phyloP scores from a whole-genome alignment of 805 yeast species.

The Yarrowia hollandica region DNA sequence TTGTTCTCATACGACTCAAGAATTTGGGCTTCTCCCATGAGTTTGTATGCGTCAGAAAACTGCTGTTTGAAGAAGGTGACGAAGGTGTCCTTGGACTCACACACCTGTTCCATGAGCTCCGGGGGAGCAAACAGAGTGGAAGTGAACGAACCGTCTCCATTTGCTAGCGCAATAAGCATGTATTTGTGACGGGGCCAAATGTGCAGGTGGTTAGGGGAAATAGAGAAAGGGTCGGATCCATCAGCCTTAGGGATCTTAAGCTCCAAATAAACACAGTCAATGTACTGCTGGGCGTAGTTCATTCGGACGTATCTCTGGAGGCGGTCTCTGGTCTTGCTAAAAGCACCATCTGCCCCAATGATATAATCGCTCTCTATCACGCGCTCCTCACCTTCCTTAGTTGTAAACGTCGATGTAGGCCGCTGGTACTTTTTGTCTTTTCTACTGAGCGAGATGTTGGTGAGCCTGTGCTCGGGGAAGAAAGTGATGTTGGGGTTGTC shows the following conservation, averaged over 20 bases:
- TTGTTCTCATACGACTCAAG: constrained; percentile 53
- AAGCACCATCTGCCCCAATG: constrained; percentile 86
- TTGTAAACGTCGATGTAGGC: constrained; percentile 30
- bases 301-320: constrained; percentile 66
- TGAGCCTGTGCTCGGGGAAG: constrained; percentile 59
- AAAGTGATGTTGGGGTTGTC: constrained; percentile 48
- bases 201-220: constrained; percentile 77
- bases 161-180: constrained; percentile 90
- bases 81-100: constrained; percentile 47
- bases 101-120: constrained; percentile 55
- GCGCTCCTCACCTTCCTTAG: constrained; percentile 29
- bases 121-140: constrained; percentile 87
- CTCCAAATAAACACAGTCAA: constrained; percentile 82
- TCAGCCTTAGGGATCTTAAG: constrained; percentile 58
- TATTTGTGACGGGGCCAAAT: constrained; percentile 88
- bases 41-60: constrained; percentile 71
- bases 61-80: constrained; percentile 55
- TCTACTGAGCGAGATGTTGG: constrained; percentile 43
- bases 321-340: constrained; percentile 68
- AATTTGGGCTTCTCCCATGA: constrained; percentile 63
- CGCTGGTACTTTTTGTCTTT: constrained; percentile 14
- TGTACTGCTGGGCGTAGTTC: constrained; percentile 72
- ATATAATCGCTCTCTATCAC: constrained; percentile 53
- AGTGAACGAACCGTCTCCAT: constrained; percentile 81
- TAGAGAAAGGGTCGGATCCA: constrained; percentile 43